phyloP scores from a whole-genome alignment of 2,329 filamentous ascomycete species.

The Alternaria consortialis region DNA sequence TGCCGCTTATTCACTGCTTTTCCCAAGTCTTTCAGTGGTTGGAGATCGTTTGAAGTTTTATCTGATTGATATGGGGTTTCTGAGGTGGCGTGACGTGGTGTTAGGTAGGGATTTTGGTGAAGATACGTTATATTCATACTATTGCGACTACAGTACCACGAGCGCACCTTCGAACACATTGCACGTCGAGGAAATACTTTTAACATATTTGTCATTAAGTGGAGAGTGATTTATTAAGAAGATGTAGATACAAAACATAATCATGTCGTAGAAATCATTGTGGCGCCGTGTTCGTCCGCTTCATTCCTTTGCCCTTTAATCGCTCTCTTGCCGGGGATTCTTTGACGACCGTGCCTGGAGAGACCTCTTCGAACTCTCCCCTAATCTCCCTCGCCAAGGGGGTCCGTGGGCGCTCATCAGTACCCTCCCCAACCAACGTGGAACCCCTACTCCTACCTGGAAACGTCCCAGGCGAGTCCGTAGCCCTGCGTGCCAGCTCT shows the following conservation, averaged over 20 bases:
- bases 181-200: background rate
- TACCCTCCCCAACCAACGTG: slow-evolving; percentile 2
- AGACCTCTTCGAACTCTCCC: slow-evolving; percentile 13
- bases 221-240: slow-evolving; percentile 20
- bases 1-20: slow-evolving; percentile 33
- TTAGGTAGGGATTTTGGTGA: background rate
- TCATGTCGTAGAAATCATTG: slow-evolving; percentile 9
- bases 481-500: slow-evolving; percentile 14
- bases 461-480: slow-evolving; percentile 5
- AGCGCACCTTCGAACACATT: background rate
- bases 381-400: slow-evolving; percentile 8
- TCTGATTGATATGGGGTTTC: slow-evolving; percentile 18
- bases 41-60: slow-evolving; percentile 9
- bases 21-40: slow-evolving; percentile 32
- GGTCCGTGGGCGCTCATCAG: slow-evolving; percentile 4
- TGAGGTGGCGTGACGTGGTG: background rate
- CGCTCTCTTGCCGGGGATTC: slow-evolving; percentile 14
- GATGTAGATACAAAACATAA: slow-evolving; percentile 12
- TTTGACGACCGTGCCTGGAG: slow-evolving; percentile 8
- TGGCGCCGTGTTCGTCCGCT: slow-evolving; percentile 14
- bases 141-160: background rate
- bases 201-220: background rate
- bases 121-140: background rate
- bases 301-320: slow-evolving; percentile 21
- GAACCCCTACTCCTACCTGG: slow-evolving; percentile 10